These are phyloP conservation scores for Puccinia horiana DNA, from an alignment of 1,284 basidiomycete species.

Conservation along the genomic window DNA sequence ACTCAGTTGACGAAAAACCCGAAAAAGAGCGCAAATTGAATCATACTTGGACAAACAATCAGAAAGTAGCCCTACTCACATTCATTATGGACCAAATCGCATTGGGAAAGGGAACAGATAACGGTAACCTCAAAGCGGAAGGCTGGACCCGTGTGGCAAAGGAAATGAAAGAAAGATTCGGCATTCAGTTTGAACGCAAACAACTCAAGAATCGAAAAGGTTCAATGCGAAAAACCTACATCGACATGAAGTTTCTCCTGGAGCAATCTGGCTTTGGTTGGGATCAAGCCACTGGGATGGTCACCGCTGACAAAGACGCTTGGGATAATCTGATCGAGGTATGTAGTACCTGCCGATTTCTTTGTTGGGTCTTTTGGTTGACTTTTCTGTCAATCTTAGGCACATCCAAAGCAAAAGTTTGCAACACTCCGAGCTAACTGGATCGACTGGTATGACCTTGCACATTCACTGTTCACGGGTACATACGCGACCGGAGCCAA, in stretches of 20 bases:
- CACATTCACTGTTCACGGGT: neutral
- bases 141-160: neutral
- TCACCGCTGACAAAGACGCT: neutral
- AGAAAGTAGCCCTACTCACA: neutral
- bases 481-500: neutral
- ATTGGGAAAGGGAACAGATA: neutral
- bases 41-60: conserved; percentile 5
- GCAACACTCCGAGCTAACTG: neutral
- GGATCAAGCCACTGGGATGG: neutral
- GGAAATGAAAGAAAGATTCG: neutral
- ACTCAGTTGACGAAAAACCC: neutral
- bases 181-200: neutral
- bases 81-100: neutral
- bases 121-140: neutral
- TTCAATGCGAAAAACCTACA: neutral
- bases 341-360: no score
- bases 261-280: conserved; percentile 11
- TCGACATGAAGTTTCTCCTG: neutral
- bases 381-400: no score
- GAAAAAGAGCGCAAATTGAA: neutral
- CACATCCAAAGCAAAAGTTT: neutral
- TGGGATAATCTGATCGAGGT: neutral
- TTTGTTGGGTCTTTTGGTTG: neutral
- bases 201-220: conserved; percentile 29
- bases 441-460: neutral